phyloP scores from a whole-genome alignment of 768 basidiomycete species.

The Suillus occidentalis region DNA sequence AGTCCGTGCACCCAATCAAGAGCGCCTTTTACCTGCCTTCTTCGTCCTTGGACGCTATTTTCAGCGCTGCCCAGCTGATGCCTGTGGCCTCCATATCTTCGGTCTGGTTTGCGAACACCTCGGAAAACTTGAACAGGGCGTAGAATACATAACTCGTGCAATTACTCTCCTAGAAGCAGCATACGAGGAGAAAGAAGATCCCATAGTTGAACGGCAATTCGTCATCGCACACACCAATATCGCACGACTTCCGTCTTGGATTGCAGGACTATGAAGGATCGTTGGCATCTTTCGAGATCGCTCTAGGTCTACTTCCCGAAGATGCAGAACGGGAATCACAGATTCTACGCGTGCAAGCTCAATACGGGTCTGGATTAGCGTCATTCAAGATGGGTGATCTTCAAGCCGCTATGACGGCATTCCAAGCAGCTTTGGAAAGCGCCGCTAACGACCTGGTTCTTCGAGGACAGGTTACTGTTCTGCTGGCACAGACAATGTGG shows the following conservation, averaged over 20 bases:
- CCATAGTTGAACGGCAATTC: constrained; percentile 74
- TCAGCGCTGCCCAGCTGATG: constrained; percentile 63
- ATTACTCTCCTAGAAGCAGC: constrained; percentile 76
- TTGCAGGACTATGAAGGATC: constrained; percentile 58
- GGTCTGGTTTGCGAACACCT: constrained; percentile 85
- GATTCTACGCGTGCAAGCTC: constrained; percentile 58
- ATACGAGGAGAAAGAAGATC: constrained; percentile 87
- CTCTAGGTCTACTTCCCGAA: constrained; percentile 64
- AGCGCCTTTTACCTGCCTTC: constrained; percentile 71
- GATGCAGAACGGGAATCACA: constrained; percentile 39
- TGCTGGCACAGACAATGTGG: constrained; percentile 90
- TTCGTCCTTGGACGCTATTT: constrained; percentile 79
- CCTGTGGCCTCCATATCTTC: constrained; percentile 78
- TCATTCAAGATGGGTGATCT: constrained; percentile 64
- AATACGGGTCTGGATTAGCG: constrained; percentile 73
- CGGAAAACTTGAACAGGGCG: constrained; percentile 64
- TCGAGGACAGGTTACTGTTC: constrained; percentile 68
- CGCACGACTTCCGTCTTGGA: constrained; percentile 76
- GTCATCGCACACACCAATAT: constrained; percentile 80
- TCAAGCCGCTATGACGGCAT: constrained; percentile 58
- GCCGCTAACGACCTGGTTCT: constrained; percentile 48
- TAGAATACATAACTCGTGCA: constrained; percentile 55
- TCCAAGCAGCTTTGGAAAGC: constrained; percentile 66
- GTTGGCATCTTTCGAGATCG: constrained; percentile 69
- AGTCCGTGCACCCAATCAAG: constrained; percentile 28